Base-by-base conservation (phyloP, 2,329 filamentous ascomycete species). In the Aspergillus eucalypticola region DNA sequence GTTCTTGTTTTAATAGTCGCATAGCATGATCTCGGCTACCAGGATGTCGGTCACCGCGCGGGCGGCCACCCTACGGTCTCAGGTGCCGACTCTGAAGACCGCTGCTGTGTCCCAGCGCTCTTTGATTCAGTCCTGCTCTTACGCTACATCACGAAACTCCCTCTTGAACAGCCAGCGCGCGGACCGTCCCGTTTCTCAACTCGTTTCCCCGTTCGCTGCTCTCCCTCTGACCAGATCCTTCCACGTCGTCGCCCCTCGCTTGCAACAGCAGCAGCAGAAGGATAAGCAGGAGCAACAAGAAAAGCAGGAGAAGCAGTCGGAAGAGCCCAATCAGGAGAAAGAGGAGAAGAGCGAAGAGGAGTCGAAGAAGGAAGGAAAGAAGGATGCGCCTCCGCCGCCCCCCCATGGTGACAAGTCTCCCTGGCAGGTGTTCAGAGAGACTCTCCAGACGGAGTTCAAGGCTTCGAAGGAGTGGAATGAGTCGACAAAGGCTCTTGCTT, bases 391-490 rank as follows among this genome's bases (percentile, higher is more conserved):
- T 27, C 89, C 93, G 11, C 91, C 94, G 21, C 94, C 95, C n/a
- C 94, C 93, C 19, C 95, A 99, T 73, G 95, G 95, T 62, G 92
- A 96, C 81, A 99, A 99, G 83, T 95, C 94, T 3, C 95, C 95
- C 56, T 98, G 95, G 93, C 92, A 98, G 76, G 95, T 99, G 32
- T 99, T 99, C 81, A 91, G 91, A 72, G 95, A 99, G 74, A 99
- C 95, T n/a, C 86, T 99, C 78, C 87, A 91, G 76, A 85, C 84
- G 59, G 95, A 99, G 78, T 96, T 99, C 80, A 92, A 97, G 77
- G 90, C 92, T 55, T 98, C 93, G 15, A 96, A 98, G 75, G 95
- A 99, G 76, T 99, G 95, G 95, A 96, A 99, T 73, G 95, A 99
- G 74, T 96, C 92, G 46, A 99, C 94, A 44, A 98, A 99, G 81